Conservation (phyloP, 306 rosid genomes). For the Abrus pulchellus region DNA sequence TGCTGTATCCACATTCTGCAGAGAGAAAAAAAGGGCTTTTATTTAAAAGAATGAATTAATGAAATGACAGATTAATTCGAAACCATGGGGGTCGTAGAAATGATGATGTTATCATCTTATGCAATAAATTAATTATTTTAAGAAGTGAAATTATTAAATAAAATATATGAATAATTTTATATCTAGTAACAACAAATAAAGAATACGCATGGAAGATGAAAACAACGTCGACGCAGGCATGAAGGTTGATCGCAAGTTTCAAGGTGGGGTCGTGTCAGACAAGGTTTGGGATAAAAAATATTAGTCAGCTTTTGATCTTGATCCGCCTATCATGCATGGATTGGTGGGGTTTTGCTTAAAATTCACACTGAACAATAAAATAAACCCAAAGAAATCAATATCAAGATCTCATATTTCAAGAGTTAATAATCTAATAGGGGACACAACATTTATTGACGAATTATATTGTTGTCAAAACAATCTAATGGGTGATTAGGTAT, state of each 20-base stretch:
- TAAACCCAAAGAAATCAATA: not conserved
- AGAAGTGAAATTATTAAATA: not conserved
- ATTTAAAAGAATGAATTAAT: not conserved
- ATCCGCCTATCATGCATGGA: constrained; percentile 40
- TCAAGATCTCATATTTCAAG: not conserved
- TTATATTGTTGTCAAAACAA: not conserved
- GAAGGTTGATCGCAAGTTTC: not conserved
- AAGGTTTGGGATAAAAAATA: not conserved
- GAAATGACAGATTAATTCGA: not conserved
- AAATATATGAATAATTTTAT: not conserved
- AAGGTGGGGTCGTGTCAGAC: constrained; percentile 22
- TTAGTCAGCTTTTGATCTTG: constrained; percentile 9
- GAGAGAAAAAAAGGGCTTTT: not conserved
- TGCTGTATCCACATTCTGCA: not conserved
- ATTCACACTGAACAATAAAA: not conserved
- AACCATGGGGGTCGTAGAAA: not conserved
- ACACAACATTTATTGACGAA: not conserved
- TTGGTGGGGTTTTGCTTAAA: constrained; percentile 24
- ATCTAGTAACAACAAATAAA: not conserved
- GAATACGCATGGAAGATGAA: not conserved
- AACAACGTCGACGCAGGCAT: not conserved
- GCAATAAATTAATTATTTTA: not conserved
- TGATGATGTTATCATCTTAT: not conserved
- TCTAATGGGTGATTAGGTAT: not conserved
- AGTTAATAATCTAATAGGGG: not conserved